Evolutionary conservation across 2,329 filamentous ascomycete genomes (phyloP).

Genomic region (Calycina marina): DNA sequence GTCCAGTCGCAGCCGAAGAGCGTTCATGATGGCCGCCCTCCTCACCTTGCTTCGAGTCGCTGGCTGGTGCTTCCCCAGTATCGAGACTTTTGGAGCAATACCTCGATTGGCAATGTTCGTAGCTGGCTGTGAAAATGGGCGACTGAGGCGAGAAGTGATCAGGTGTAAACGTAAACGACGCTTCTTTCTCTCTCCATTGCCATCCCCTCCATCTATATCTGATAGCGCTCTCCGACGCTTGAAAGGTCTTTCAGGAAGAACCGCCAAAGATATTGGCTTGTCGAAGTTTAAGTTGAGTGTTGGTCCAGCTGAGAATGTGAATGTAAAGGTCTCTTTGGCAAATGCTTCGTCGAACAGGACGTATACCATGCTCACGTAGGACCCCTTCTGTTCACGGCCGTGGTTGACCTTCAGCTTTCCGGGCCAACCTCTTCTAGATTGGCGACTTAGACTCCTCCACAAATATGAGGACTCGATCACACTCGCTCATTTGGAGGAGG

Average conservation of each 20-base stretch:
- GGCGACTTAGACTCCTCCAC: constrained; percentile 22
- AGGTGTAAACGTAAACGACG: constrained; percentile 46
- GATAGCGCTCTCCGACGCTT: constrained; percentile 22
- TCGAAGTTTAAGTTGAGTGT: constrained; percentile 24
- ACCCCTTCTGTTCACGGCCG: constrained; percentile 1
- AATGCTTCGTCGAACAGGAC: constrained; percentile 12
- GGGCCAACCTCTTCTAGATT: constrained; percentile 9
- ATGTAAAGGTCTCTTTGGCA: constrained; percentile 22
- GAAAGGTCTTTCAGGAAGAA: constrained; percentile 11
- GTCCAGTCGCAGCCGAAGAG: constrained; percentile 34
- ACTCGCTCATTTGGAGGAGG: constrained; percentile 18
- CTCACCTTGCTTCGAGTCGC: constrained; percentile 37
- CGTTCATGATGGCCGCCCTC: constrained; percentile 52
- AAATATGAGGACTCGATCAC: constrained; percentile 18
- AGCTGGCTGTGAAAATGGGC: constrained; percentile 53
- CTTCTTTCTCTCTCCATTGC: constrained; percentile 38
- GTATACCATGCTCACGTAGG: constrained; percentile 20
- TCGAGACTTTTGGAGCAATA: constrained; percentile 26
- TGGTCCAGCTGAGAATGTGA: constrained; percentile 22
- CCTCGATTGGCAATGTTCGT: constrained; percentile 53
- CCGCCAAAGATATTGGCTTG: constrained; percentile 13
- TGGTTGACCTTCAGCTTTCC: constrained; percentile 1
- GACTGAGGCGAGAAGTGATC: constrained; percentile 56
- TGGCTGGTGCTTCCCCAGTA: constrained; percentile 29
- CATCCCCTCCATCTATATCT: constrained; percentile 20